These are phyloP conservation scores for Sanghuangporus weigelae DNA, from an alignment of 1,284 basidiomycete species.

Conservation along the genomic window DNA sequence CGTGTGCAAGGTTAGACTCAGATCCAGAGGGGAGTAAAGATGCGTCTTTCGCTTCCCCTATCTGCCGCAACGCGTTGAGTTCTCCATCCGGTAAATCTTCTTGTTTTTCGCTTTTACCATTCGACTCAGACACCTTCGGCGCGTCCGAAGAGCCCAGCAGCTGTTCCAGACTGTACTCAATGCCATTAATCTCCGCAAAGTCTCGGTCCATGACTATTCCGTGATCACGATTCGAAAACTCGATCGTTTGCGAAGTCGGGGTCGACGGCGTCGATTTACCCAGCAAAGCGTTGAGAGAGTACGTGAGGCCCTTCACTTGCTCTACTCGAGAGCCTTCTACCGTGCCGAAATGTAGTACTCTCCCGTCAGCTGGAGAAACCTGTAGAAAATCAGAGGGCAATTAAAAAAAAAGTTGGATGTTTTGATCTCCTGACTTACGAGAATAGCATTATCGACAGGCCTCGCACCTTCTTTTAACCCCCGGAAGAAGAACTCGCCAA, in stretches of 20 bases:
- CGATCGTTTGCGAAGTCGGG: conserved; percentile 33
- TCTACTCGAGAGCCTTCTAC: conserved; percentile 83
- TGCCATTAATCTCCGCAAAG: conserved; percentile 96
- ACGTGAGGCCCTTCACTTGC: conserved; percentile 97
- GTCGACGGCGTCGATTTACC: conserved; percentile 53
- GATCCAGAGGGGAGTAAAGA: conserved; percentile 54
- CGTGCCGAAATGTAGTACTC: conserved; percentile 87
- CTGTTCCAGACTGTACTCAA: conserved; percentile 88
- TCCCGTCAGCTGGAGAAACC: conserved; percentile 94
- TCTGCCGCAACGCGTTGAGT: conserved; percentile 36
- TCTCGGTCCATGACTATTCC: conserved; percentile 74
- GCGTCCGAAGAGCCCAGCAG: conserved; percentile 51
- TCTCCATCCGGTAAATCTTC: conserved; percentile 30
- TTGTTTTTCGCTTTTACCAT: conserved; percentile 11
- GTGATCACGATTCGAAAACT: conserved; percentile 39
- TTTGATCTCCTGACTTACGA: conserved; percentile 41
- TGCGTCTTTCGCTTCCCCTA: conserved; percentile 58
- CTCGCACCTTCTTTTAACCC: conserved; percentile 79
- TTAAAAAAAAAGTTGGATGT: neutral
- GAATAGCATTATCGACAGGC: conserved; percentile 71
- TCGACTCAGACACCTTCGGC: conserved; percentile 8
- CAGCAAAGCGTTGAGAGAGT: conserved; percentile 90
- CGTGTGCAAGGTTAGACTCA: conserved; percentile 50
- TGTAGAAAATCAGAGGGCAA: conserved; percentile 25
- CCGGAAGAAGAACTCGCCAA: conserved; percentile 96